These are phyloP conservation scores for Podosphaera xanthii DNA, from an alignment of 2,329 filamentous ascomycete genomes.

Conservation along the genomic window DNA sequence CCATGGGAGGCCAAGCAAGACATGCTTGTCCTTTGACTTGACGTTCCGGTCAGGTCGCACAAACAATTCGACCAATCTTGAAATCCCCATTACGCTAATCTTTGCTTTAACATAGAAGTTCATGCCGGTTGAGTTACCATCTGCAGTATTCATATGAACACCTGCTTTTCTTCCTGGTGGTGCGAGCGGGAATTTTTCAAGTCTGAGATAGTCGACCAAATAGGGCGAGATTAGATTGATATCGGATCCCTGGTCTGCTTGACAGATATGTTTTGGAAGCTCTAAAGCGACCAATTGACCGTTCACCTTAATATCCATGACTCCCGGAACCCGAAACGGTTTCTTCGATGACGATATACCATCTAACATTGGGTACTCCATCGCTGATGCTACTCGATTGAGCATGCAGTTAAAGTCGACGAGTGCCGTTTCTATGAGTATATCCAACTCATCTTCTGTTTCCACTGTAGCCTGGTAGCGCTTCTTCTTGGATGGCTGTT, in stretches of 20 bases:
- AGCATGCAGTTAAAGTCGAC: not conserved
- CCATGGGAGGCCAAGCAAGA: not conserved
- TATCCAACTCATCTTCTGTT: not conserved
- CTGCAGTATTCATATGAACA: not conserved
- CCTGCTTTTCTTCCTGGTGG: not conserved
- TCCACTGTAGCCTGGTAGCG: not conserved
- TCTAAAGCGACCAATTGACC: not conserved
- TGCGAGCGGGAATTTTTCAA: not conserved
- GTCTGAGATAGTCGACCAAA: not conserved
- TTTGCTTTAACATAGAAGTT: not conserved
- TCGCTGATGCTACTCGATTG: too few relatives aligned
- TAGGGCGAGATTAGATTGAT: not conserved
- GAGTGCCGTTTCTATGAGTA: not conserved
- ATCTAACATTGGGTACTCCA: too few relatives aligned
- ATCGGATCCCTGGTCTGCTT: not conserved
- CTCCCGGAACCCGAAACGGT: not conserved
- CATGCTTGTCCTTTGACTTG: not conserved
- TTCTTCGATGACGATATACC: not conserved
- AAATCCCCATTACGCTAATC: not conserved
- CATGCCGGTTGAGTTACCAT: not conserved
- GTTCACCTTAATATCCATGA: too few relatives aligned
- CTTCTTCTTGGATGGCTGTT: not conserved
- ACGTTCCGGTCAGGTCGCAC: not conserved
- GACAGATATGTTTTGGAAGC: not conserved
- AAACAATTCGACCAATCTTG: not conserved